Evolutionary conservation across 2,329 filamentous ascomycete species (phyloP).

Genomic region (Stemphylium vesicarium): DNA sequence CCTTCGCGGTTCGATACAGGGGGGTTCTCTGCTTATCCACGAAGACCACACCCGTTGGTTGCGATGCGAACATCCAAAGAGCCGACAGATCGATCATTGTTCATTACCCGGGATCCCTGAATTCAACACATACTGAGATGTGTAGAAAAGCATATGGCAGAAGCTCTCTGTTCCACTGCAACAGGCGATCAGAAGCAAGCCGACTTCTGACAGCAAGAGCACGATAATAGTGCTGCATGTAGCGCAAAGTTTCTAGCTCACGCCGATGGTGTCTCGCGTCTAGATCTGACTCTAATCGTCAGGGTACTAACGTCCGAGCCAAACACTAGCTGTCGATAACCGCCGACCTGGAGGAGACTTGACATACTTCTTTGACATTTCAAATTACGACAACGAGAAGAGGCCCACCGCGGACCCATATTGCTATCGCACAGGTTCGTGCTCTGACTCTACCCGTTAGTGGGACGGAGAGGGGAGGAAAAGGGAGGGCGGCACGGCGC

Average conservation of each 20-base stretch:
- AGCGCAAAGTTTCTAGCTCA: not conserved
- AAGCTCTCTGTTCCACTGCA: not conserved
- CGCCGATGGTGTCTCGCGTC: conserved; percentile 1
- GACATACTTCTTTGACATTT: conserved; percentile 16
- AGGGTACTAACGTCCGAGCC: conserved; percentile 1
- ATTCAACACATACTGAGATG: not conserved
- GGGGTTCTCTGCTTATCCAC: conserved; percentile 18
- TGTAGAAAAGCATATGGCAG: not conserved
- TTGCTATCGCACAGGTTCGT: conserved; percentile 4
- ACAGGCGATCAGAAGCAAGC: not conserved
- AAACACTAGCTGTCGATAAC: conserved; percentile 18
- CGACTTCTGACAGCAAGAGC: not conserved
- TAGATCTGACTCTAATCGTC: not conserved
- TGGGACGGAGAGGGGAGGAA: conserved; percentile 1
- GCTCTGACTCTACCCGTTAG: conserved; percentile 7
- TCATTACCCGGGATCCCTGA: not conserved
- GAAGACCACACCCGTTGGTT: conserved; percentile 2
- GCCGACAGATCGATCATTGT: not conserved
- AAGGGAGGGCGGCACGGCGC: conserved; percentile 42
- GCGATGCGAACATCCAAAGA: not conserved
- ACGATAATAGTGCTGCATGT: not conserved
- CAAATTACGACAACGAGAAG: not conserved
- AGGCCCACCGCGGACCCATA: conserved; percentile 8
- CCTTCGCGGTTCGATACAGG: conserved; percentile 34
- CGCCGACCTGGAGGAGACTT: conserved; percentile 17